phyloP scores from a whole-genome alignment of 2,329 filamentous ascomycete species.

The Xylariaceae sp. region DNA sequence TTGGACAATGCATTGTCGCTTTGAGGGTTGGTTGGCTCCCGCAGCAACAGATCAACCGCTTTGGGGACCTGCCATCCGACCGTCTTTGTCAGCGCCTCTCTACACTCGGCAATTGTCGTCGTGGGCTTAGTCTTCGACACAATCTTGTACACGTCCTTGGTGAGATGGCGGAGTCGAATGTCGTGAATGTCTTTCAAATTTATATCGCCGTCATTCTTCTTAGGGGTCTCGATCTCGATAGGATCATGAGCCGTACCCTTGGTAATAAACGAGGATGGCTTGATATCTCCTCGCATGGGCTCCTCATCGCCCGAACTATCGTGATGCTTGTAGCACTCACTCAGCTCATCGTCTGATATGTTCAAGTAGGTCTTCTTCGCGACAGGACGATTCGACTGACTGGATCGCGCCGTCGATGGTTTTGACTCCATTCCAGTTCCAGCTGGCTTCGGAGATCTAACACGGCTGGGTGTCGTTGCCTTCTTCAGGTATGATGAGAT shows the following conservation, averaged over 20 bases:
- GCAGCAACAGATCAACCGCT: constrained; percentile 25
- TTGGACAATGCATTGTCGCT: constrained; percentile 1
- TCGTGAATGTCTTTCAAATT: constrained; percentile 29
- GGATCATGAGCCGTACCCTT: constrained; percentile 13
- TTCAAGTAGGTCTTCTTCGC: constrained; percentile 28
- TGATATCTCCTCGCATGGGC: constrained; percentile 32
- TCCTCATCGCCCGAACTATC: constrained; percentile 32
- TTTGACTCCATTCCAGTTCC: constrained; percentile 74
- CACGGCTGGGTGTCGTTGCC: constrained; percentile 27
- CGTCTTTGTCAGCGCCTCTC: constrained; percentile 27
- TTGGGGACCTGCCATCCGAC: constrained; percentile 27
- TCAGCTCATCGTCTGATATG: constrained; percentile 33
- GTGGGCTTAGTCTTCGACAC: constrained; percentile 25
- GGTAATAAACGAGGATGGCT: constrained; percentile 31
- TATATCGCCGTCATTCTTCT: constrained; percentile 23
- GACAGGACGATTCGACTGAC: constrained; percentile 34
- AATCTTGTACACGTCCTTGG: constrained; percentile 29
- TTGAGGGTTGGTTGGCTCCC: not conserved
- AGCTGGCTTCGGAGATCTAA: constrained; percentile 62
- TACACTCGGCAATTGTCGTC: constrained; percentile 29
- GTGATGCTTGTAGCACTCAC: constrained; percentile 31
- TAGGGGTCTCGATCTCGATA: constrained; percentile 15
- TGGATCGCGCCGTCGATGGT: constrained; percentile 35
- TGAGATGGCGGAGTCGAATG: constrained; percentile 29
- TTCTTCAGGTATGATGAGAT: constrained; percentile 13